Base-by-base conservation (phyloP, 306 rosid species). In the Trifolium dubium region DNA sequence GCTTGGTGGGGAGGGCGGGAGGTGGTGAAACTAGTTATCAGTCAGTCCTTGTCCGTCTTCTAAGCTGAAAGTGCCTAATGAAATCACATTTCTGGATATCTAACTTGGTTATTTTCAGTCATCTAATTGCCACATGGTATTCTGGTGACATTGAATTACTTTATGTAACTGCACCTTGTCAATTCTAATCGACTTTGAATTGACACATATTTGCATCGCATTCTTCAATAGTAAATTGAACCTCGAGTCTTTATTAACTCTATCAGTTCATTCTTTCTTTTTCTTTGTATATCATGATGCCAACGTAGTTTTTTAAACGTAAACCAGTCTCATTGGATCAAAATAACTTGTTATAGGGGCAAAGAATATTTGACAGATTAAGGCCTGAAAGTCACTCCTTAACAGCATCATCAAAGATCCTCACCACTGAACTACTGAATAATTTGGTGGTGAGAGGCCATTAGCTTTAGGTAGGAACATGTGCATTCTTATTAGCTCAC, bases 351-450 rank as follows among this genome's bases (percentile, higher is more conserved):
- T 67, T 59, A 28, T 30, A 54, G 72, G 54, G 64, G 31, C 63
- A 72, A 72, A 50, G 58, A 51, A 47, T 60, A 17, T 54, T 35
- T 54, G 60, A 31, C 60, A 19, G 32, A 54, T 18, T 54, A 14
- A 72, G 82, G 83, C 74, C 40, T 39, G 44, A 53, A 53, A 65
- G 79, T 15, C 34, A 65, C 40, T 12, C 9, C 6, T 64, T 17
- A 15, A 53, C 35, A 44, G 4, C 67, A 39, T 54, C 77, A 64
- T 63, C 77, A 64, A 64, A 64, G 14, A 19, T 63, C 69, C 12
- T 39, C 59, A 50, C 59, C 59, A 50, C 59, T 15, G 15, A 18
- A 61, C 55, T 34, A 53, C 23, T 56, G 18, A 17, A 53, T 41
- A 73, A 32, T 64, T 81, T 28, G 81, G 37, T 55, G 23, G 32